These are phyloP conservation scores for Lepraria neglecta DNA, from an alignment of 495 filamentous ascomycete genomes.

Conservation along the genomic window DNA sequence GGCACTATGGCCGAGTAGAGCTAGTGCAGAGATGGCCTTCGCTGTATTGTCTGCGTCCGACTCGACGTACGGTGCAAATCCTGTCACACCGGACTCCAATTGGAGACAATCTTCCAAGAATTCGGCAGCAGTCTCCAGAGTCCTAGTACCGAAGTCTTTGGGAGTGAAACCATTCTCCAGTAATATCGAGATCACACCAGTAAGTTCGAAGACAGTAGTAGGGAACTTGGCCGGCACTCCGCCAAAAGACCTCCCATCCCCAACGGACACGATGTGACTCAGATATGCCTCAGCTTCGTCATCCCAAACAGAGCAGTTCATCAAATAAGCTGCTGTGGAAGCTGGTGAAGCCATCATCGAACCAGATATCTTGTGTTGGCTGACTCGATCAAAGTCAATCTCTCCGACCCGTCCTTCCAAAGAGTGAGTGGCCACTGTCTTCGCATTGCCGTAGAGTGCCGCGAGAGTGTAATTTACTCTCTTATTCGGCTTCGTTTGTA, in stretches of 20 bases:
- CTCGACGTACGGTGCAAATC: slow-evolving; percentile 32
- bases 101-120: slow-evolving; percentile 26
- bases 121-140: slow-evolving; percentile 22
- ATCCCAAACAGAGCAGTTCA: slow-evolving; percentile 35
- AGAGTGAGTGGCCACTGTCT: slow-evolving; percentile 30
- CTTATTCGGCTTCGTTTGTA: slow-evolving; percentile 1
- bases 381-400: slow-evolving; percentile 40
- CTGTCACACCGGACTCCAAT: slow-evolving; percentile 24
- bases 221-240: slow-evolving; percentile 35
- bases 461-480: slow-evolving; percentile 31
- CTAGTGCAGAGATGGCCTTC: slow-evolving; percentile 35
- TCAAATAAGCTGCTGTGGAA: slow-evolving; percentile 43
- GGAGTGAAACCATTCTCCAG: slow-evolving; percentile 17
- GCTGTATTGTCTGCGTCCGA: slow-evolving; percentile 48
- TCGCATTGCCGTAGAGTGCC: slow-evolving; percentile 36
- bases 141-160: slow-evolving; percentile 7
- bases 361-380: slow-evolving; percentile 41
- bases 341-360: slow-evolving; percentile 46
- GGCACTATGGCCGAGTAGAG: slow-evolving; percentile 28
- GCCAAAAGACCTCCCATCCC: slow-evolving; percentile 21
- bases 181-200: slow-evolving; percentile 31
- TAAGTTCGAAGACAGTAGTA: slow-evolving; percentile 38
- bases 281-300: slow-evolving; percentile 31
- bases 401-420: slow-evolving; percentile 42
- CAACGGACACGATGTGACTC: slow-evolving; percentile 14